A percentile compares a stretch with the other conserved stretches of the same genome.
Evolutionary conservation across 2,329 filamentous ascomycete species (phyloP).

Genomic region (Davidsoniella eucalypti): DNA sequence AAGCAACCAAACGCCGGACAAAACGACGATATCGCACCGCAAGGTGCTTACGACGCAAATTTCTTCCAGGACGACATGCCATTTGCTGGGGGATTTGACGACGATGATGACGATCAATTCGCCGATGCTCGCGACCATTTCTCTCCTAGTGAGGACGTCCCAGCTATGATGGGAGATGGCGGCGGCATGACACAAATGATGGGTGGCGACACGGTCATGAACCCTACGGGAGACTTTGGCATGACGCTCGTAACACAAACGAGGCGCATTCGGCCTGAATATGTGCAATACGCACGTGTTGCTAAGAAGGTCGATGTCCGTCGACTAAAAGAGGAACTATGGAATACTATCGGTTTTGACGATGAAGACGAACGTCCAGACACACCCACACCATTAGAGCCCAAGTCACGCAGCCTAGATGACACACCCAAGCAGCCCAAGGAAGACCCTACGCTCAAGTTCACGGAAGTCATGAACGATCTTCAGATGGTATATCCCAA

Average conservation of each 20-base stretch:
- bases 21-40: conserved; percentile 40
- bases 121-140: conserved; percentile 69
- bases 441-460: conserved; percentile 48
- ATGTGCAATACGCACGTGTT: conserved; percentile 52
- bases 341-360: conserved; percentile 48
- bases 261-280: conserved; percentile 46
- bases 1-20: conserved; percentile 33
- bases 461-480: conserved; percentile 83
- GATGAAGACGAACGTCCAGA: conserved; percentile 16
- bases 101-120: conserved; percentile 58
- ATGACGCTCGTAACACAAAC: conserved; percentile 51
- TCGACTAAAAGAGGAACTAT: conserved; percentile 52
- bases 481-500: conserved; percentile 75
- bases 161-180: conserved; percentile 28
- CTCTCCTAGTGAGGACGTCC: conserved; percentile 44
- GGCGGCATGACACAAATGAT: conserved; percentile 34
- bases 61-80: conserved; percentile 89
- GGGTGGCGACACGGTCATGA: conserved; percentile 32
- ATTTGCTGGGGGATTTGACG: conserved; percentile 43
- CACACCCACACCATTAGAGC: conserved; percentile 18
- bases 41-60: conserved; percentile 85
- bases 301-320: conserved; percentile 58
- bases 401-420: conserved; percentile 4
- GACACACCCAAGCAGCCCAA: conserved; percentile 13
- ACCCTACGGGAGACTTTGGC: conserved; percentile 37